Base-by-base conservation (phyloP, 2,329 filamentous ascomycete species). In the Claviceps pazoutovae region DNA sequence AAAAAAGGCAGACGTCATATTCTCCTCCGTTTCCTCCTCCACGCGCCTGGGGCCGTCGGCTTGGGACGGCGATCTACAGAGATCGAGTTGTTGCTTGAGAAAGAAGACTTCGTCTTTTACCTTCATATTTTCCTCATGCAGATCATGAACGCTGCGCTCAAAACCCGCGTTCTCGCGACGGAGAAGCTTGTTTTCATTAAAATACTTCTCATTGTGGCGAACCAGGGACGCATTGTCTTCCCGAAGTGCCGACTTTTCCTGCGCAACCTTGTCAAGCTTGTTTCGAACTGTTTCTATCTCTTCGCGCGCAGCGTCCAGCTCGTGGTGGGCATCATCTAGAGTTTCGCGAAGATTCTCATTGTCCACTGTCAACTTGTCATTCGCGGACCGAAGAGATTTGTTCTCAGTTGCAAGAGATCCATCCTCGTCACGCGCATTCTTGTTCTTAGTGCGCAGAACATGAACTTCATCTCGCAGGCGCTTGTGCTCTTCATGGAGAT, bases 1-100 rank as follows among this genome's bases (percentile, higher is more conserved):
- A 57, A 80, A 78, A 57, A 79, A 74, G 3, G 74, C 76, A 5
- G 77, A 80, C 0, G 76, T 79, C 72, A 79, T 77, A 56, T 78
- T 76, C 41, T 78, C 74, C 48, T 71, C 71, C 7, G 65, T 68
- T 51, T 66, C 64, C 1, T 68, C 65, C 4, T 68, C 65, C 2
- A 66, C 57, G 13, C 59, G 62, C 14, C 58, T 63, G 41, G 66
- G 61, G 14, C 68, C 60, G 51, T 71, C 64, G 2, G 67, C 63
- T 57, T 69, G 67, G 26, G 64, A 63, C 23, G 62, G 56, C 1
- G 67, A 67, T 17, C 70, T 67, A 51, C 63, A 68, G 51, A 71
- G 66, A 39, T 73, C 66, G 17, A 75, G 60, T 54, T 74, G 70
- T 50, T 70, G 62, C 58, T 72, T 72, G 52, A 74, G 61, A 45